Conservation (phyloP, 352 stramenopile genomes). For the Globisporangium polare region DNA sequence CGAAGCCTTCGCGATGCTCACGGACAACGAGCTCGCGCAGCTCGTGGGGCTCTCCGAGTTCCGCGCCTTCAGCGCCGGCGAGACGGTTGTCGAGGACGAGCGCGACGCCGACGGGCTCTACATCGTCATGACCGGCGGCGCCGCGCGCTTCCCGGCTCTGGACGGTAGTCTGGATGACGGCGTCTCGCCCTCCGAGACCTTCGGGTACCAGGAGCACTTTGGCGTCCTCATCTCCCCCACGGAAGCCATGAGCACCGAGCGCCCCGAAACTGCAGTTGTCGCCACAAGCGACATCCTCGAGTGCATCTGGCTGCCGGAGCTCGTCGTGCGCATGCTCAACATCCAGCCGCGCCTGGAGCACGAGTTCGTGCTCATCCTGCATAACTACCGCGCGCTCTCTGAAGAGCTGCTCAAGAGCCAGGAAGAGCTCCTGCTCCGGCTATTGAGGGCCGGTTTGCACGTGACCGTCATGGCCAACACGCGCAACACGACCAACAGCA, state of each 20-base stretch:
- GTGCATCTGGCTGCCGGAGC: slow-evolving; percentile 49
- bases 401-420: slow-evolving; percentile 29
- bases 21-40: slow-evolving; percentile 50
- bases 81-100: slow-evolving; percentile 44
- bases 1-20: slow-evolving; percentile 53
- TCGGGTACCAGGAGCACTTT: slow-evolving; percentile 58
- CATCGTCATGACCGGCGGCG: slow-evolving; percentile 41
- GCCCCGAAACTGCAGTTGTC: slow-evolving; percentile 28
- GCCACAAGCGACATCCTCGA: slow-evolving; percentile 34
- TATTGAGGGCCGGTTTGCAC: slow-evolving; percentile 45
- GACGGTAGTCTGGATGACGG: slow-evolving; percentile 20
- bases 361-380: slow-evolving; percentile 52
- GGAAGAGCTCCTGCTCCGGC: slow-evolving; percentile 32
- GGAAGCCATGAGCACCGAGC: slow-evolving; percentile 23
- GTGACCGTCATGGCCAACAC: slow-evolving; percentile 56
- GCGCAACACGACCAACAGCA: slow-evolving; percentile 32
- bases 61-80: slow-evolving; percentile 28
- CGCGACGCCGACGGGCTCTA: slow-evolving; percentile 49
- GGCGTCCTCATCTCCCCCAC: slow-evolving; percentile 40
- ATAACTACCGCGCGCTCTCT: slow-evolving; percentile 26
- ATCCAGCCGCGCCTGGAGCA: slow-evolving; percentile 51
- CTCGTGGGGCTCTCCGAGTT: slow-evolving; percentile 44
- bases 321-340: slow-evolving; percentile 59
- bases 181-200: slow-evolving; percentile 20
- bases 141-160: slow-evolving; percentile 21